Base-by-base conservation (phyloP, 768 basidiomycete species). In the Boletus bicolor region DNA sequence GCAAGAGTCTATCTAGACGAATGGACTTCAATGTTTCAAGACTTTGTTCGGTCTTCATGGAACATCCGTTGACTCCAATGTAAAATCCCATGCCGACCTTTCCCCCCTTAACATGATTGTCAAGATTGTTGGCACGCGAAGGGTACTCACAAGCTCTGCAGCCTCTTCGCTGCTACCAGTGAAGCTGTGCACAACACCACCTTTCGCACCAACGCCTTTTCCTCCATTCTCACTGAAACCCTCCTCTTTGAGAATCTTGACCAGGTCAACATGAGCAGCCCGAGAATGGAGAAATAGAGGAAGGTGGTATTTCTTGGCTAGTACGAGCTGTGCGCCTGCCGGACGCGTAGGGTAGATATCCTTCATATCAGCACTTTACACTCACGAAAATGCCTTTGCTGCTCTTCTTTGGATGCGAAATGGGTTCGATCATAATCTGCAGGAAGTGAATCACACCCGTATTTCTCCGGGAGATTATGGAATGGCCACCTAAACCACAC, bases 111-210 rank as follows among this genome's bases (percentile, higher is more conserved):
- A 38, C 7, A 44, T 35, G 44, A 44, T 11, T 35, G 30, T 53
- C 49, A 35, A 35, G 6, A n/a, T 30, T 21, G 15, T 48, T 50
- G 28, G 41, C 4, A 32, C 17, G n/a, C 2, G 41, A n/a, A 38
- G 37, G 32, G n/a, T 32, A 69, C 83, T 64, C 55, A 89, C 87
- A 44, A 89, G 71, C 64, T 92, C 89, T 8, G 67, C 62, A 14
- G 79, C 82, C 65, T 93, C 89, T 37, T 77, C 79, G 4, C 64
- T 64, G 0, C 78, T 79, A 5, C 91, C 91, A 0, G 90, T 91
- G 70, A 91, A 91, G 57, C 87, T 89, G 65, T 92, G 91, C 4
- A 91, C 88, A 21, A 93, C 91, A 1, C 90, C 91, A 4, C 89
- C 85, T 21, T 75, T 76, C 17, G 76, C 83, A 39, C 85, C 89